These are phyloP conservation scores for Bipolaris victoriae DNA, from an alignment of 2,329 filamentous ascomycete species.

Conservation along the genomic window DNA sequence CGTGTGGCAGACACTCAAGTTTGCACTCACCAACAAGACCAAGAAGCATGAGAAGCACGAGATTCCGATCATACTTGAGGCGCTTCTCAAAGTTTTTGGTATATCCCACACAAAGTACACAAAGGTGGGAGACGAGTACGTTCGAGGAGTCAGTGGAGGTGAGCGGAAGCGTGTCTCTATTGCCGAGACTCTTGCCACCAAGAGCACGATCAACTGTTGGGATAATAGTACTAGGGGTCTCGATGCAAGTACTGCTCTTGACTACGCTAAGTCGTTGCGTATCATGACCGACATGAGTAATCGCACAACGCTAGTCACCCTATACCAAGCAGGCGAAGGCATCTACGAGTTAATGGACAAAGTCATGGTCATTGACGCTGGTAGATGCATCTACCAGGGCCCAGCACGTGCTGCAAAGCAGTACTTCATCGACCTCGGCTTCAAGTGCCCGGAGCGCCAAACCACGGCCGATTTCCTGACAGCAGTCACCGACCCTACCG, in stretches of 20 bases:
- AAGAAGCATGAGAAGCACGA: slow-evolving; percentile 68
- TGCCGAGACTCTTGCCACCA: slow-evolving; percentile 74
- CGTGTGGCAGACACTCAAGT: slow-evolving; percentile 78
- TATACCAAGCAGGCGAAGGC: slow-evolving; percentile 74
- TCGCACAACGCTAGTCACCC: slow-evolving; percentile 71
- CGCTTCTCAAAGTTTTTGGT: slow-evolving; percentile 77
- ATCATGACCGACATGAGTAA: slow-evolving; percentile 81
- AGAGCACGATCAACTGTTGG: slow-evolving; percentile 73
- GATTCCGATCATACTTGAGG: slow-evolving; percentile 72
- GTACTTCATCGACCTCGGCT: slow-evolving; percentile 72
- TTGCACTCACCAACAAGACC: slow-evolving; percentile 77
- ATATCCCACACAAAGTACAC: slow-evolving; percentile 78
- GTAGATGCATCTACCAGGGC: slow-evolving; percentile 72
- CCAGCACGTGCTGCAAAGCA: slow-evolving; percentile 64
- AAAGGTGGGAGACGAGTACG: slow-evolving; percentile 73
- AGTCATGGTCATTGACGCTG: slow-evolving; percentile 76
- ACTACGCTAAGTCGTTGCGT: slow-evolving; percentile 77
- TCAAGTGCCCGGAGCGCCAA: slow-evolving; percentile 63
- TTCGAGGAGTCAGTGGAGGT: slow-evolving; percentile 77
- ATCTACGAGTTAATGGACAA: slow-evolving; percentile 81
- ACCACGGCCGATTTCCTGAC: slow-evolving; percentile 82
- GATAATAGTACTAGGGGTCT: slow-evolving; percentile 83
- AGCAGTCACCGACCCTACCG: slow-evolving; percentile 74
- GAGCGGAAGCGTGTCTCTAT: slow-evolving; percentile 78
- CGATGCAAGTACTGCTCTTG: slow-evolving; percentile 78